A percentile compares a stretch with the other conserved stretches of the same genome.
Evolutionary conservation across 2,329 filamentous ascomycete species (phyloP).

Genomic region (Didymella pinodella): DNA sequence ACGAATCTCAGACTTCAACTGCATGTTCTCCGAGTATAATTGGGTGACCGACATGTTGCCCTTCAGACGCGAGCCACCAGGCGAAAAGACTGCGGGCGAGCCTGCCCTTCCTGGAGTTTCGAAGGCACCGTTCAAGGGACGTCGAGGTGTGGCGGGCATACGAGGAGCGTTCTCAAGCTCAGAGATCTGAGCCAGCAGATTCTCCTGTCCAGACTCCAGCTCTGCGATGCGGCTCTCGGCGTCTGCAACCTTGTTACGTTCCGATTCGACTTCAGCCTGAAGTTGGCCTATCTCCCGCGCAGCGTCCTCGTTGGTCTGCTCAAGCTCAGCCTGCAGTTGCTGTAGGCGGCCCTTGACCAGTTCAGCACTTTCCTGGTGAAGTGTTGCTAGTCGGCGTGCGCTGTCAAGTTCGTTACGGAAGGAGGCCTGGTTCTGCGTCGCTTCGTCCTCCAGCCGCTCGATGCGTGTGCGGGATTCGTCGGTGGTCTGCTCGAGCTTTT

Average conservation of each 20-base stretch:
- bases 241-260: constrained; percentile 66
- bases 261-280: constrained; percentile 60
- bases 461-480: constrained; percentile 84
- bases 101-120: constrained; percentile 60
- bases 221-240: constrained; percentile 70
- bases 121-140: constrained; percentile 59
- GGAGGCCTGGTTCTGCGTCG: constrained; percentile 81
- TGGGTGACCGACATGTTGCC: constrained; percentile 67
- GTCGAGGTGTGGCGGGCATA: constrained; percentile 62
- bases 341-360: constrained; percentile 75
- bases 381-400: constrained; percentile 79
- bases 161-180: constrained; percentile 48
- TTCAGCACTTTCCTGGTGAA: constrained; percentile 78
- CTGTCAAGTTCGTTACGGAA: constrained; percentile 88
- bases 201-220: constrained; percentile 69
- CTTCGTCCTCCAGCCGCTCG: constrained; percentile 84
- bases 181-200: constrained; percentile 64
- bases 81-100: constrained; percentile 62
- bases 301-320: constrained; percentile 72
- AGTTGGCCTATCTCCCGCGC: constrained; percentile 63
- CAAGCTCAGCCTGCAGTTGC: constrained; percentile 70
- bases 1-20: constrained; percentile 74
- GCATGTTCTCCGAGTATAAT: constrained; percentile 68
- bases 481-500: constrained; percentile 83
- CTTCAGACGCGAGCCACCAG: constrained; percentile 62